phyloP scores from a whole-genome alignment of 352 stramenopile genomes.

The Peronospora belbahrii region DNA sequence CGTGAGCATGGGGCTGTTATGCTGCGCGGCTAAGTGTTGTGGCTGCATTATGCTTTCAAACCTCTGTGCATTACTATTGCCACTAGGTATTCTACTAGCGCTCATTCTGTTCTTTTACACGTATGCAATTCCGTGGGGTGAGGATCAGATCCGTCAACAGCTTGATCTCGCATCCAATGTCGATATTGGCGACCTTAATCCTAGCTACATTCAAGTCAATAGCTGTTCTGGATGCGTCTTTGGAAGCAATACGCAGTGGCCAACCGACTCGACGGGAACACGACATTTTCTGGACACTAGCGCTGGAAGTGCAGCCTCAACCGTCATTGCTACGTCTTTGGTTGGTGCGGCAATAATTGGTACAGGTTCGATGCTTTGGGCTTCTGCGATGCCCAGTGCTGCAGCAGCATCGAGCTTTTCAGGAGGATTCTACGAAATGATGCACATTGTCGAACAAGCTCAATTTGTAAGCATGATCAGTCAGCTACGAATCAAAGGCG shows the following conservation, averaged over 20 bases:
- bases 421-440: conserved; percentile 76
- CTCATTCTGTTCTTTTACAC: conserved; percentile 62
- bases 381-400: conserved; percentile 52
- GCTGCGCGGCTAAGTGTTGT: conserved; percentile 62
- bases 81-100: conserved; percentile 38
- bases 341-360: conserved; percentile 39
- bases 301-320: conserved; percentile 50
- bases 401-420: conserved; percentile 58
- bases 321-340: conserved; percentile 61
- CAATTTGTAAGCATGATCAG: conserved; percentile 83
- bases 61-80: conserved; percentile 55
- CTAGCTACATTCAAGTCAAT: conserved; percentile 44
- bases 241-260: conserved; percentile 76
- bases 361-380: conserved; percentile 67
- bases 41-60: conserved; percentile 67
- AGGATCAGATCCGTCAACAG: conserved; percentile 55
- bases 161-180: conserved; percentile 40
- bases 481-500: conserved; percentile 63
- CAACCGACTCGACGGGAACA: conserved; percentile 58
- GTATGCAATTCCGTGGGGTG: conserved; percentile 65
- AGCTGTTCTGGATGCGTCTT: conserved; percentile 82
- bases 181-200: conserved; percentile 41
- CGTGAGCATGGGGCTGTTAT: conserved; percentile 35
- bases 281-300: conserved; percentile 69
- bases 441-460: conserved; percentile 76